Evolutionary conservation across 106 monocot genomes (phyloP), one percentile per base, ranked within the genome.

Genomic region (Acorus calamus): DNA sequence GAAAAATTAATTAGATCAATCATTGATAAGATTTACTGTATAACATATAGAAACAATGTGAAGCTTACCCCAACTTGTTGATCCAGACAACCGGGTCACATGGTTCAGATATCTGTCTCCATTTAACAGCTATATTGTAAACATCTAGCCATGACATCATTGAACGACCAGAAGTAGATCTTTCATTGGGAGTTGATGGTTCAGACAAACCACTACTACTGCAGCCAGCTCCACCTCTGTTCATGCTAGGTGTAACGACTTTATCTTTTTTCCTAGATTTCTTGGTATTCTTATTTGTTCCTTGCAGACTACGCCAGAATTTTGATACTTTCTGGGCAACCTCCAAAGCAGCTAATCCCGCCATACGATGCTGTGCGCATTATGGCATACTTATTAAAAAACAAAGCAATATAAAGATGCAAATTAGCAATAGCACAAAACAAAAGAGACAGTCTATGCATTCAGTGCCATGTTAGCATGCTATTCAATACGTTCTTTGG

Each of bases 21-120:
- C 28, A 28, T 28, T 28, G 28, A 28, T 28, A 28, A 28, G 28
- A 28, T 28, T 28, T 28, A 28, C 28, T 28, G 28, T 28, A 28
- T 28, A 28, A 0, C 28, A 28, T 28, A 28, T 28, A 28, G 28
- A 28, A 28, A 28, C 28, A 64, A 53, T 5, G 28, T 12, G n/a
- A 44, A 57, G 10, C 3, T 52, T 72, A 83, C 93, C 93, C 87
- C 45, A 94, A 73, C 53, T 84, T 94, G 68, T 94, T 84, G 52
- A 94, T 65, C 94, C 94, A 94, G 59, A 94, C 94, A 65, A 94
- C 90, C 52, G 84, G 87, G n/a, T 94, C 94, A 79, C 94, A 94
- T 60, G 94, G 94, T 59, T 94, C 94, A 68, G 94, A 94, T 44
- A 94, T 89, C 57, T 90, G 94, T 56, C 94, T 86, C 94, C 94